These are phyloP conservation scores for Nakazawaea holstii DNA, from an alignment of 805 yeast genomes.

Conservation along the genomic window DNA sequence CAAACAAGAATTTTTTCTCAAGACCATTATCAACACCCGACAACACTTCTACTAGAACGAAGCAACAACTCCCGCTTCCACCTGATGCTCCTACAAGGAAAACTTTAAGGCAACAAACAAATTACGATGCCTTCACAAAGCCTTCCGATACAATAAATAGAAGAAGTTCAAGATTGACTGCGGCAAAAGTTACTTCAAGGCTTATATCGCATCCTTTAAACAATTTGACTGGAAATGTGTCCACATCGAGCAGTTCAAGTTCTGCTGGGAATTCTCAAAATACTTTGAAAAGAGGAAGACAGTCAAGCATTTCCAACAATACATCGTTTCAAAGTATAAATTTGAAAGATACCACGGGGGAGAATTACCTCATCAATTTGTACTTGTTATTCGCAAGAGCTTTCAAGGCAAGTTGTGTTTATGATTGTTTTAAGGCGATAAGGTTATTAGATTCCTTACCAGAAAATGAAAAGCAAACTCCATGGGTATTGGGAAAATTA, in stretches of 20 bases:
- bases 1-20: conserved; percentile 10
- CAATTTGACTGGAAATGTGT: conserved; percentile 4
- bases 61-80: conserved; percentile 24
- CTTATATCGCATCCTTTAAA: conserved; percentile 35
- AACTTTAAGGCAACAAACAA: conserved; percentile 19
- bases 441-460: conserved; percentile 63
- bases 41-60: conserved; percentile 31
- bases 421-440: conserved; percentile 78
- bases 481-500: conserved; percentile 78
- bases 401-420: conserved; percentile 54
- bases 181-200: conserved; percentile 43
- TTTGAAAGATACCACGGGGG: conserved; percentile 16
- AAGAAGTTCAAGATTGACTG: conserved; percentile 24
- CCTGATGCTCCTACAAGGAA: conserved; percentile 33
- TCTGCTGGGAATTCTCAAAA: background rate
- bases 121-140: conserved; percentile 8
- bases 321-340: conserved; percentile 7
- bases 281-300: conserved; percentile 13
- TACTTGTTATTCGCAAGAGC: conserved; percentile 55
- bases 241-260: background rate
- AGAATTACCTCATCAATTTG: conserved; percentile 38
- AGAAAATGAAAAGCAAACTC: conserved; percentile 56
- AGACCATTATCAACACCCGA: conserved; percentile 12
- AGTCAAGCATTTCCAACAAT: conserved; percentile 5
- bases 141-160: conserved; percentile 12